These are phyloP conservation scores for Talaromyces albobiverticillius DNA, from an alignment of 2,329 filamentous ascomycete genomes.

Conservation along the genomic window DNA sequence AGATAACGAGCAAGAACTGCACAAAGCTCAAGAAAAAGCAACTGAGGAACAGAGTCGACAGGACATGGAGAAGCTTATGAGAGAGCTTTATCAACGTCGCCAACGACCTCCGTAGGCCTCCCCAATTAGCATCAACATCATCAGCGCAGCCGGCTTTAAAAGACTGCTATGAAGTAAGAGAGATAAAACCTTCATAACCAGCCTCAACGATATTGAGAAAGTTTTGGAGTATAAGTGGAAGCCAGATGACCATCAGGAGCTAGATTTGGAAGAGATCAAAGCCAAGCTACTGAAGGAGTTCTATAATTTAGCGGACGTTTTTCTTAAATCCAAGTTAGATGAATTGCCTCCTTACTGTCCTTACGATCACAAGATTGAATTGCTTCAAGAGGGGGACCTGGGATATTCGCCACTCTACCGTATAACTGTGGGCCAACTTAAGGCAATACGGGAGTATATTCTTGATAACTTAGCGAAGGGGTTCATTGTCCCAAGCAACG, in stretches of 20 bases:
- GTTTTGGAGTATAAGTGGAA: no score
- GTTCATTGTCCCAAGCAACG: conserved; percentile 1
- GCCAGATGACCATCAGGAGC: no score
- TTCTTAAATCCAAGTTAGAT: conserved; percentile 3
- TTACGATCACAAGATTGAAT: conserved; percentile 5
- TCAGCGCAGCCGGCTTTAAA: no score
- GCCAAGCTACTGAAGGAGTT: neutral
- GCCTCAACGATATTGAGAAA: neutral
- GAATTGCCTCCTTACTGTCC: neutral
- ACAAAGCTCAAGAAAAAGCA: no score
- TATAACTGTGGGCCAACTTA: neutral
- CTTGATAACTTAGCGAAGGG: conserved; percentile 1
- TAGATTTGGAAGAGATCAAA: neutral
- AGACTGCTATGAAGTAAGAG: no score
- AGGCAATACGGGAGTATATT: neutral
- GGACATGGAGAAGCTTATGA: no score
- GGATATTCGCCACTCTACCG: conserved; percentile 2
- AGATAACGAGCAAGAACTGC: no score
- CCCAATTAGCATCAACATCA: no score
- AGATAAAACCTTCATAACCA: neutral
- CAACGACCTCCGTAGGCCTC: no score
- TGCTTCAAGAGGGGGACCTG: neutral
- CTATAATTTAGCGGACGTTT: neutral
- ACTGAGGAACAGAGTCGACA: no score
- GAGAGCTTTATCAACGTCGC: no score